phyloP scores from a whole-genome alignment of 306 rosid species.

The Aeschynomene evenia region DNA sequence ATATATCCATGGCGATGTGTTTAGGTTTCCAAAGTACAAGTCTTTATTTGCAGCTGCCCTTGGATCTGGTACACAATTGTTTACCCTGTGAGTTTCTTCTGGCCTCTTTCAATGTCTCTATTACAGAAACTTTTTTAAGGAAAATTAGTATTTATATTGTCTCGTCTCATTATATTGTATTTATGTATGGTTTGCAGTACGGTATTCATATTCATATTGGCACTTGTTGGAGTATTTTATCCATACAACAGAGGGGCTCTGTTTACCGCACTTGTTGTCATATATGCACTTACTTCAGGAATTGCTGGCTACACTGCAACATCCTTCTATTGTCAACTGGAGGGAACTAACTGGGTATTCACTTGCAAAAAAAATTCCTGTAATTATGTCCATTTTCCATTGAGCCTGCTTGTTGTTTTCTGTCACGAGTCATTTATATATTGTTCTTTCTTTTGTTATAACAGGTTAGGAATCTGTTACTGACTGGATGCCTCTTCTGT shows the following conservation, averaged over 20 bases:
- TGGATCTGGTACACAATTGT: conserved; percentile 61
- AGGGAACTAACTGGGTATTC: conserved; percentile 88
- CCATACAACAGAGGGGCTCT: conserved; percentile 94
- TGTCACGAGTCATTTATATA: background rate
- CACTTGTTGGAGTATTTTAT: conserved; percentile 91
- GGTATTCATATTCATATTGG: conserved; percentile 72
- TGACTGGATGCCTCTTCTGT: conserved; percentile 58
- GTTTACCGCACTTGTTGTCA: conserved; percentile 83
- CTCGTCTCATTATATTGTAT: conserved; percentile 3
- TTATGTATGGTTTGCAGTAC: conserved; percentile 53
- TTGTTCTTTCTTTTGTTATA: conserved; percentile 24
- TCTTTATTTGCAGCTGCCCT: conserved; percentile 58
- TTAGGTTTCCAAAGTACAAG: conserved; percentile 54
- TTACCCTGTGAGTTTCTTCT: conserved; percentile 50
- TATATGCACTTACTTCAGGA: conserved; percentile 93
- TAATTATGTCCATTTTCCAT: conserved; percentile 5
- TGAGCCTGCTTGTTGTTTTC: background rate
- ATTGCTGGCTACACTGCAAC: conserved; percentile 90
- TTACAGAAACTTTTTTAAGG: background rate
- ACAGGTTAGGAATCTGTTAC: conserved; percentile 56
- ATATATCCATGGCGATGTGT: conserved; percentile 60
- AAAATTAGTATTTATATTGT: background rate
- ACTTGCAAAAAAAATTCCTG: background rate
- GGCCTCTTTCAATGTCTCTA: background rate
- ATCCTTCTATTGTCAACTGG: conserved; percentile 86